These are phyloP conservation scores for Eragrostis tef DNA, from an alignment of 202 grass and related monocot species.

Conservation along the genomic window DNA sequence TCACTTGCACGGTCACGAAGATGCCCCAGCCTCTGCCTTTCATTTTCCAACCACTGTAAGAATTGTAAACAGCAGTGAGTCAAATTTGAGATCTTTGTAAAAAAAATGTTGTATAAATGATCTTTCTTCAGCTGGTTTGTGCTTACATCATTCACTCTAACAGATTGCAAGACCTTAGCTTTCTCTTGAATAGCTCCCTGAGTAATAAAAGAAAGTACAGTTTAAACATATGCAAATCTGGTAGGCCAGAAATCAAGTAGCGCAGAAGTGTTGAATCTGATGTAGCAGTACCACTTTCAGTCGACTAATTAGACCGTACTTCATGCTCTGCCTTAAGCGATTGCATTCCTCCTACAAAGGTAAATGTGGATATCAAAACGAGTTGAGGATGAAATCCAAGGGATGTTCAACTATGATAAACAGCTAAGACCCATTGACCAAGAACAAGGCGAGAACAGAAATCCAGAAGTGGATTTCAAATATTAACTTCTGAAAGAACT, in stretches of 20 bases:
- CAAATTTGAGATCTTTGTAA: constrained; percentile 40
- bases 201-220: constrained; percentile 34
- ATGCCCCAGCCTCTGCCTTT: constrained; percentile 81
- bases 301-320: constrained; percentile 69
- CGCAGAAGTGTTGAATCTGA: constrained; percentile 38
- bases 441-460: constrained; percentile 20
- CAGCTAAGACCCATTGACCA: constrained; percentile 1
- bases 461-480: neutral
- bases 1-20: constrained; percentile 98
- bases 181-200: constrained; percentile 86
- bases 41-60: constrained; percentile 83
- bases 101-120: neutral
- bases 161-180: constrained; percentile 73
- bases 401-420: constrained; percentile 8
- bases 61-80: constrained; percentile 21
- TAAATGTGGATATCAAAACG: constrained; percentile 45
- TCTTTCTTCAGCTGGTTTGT: constrained; percentile 34
- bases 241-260: constrained; percentile 38
- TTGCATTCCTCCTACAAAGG: constrained; percentile 88
- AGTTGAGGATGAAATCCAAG: constrained; percentile 31
- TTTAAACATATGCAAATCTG: constrained; percentile 48
- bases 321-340: constrained; percentile 88
- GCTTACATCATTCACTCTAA: constrained; percentile 89
- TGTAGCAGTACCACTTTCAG: constrained; percentile 88
- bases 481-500: neutral